These are phyloP conservation scores for Protoeuglena noctilucae DNA, from an alignment of 139 green algal species.

Conservation along the genomic window DNA sequence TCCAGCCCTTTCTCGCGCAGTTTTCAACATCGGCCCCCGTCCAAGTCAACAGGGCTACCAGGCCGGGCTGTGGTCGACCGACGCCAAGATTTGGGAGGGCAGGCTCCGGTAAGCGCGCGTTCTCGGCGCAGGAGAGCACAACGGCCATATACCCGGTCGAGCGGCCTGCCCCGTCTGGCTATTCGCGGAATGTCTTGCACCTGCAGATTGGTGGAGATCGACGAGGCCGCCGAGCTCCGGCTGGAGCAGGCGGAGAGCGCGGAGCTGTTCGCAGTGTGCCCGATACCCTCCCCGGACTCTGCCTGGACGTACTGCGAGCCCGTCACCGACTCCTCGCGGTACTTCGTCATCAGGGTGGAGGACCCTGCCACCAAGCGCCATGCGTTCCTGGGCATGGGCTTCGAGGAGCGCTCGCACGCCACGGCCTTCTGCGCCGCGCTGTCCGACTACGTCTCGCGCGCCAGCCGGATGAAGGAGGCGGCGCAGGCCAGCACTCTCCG, in stretches of 20 bases:
- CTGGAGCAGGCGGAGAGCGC: slow-evolving; percentile 38
- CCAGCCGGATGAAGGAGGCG: too few relatives aligned
- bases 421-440: slow-evolving; percentile 77
- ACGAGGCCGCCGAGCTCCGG: slow-evolving; percentile 24
- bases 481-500: too few relatives aligned
- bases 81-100: too few relatives aligned
- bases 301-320: slow-evolving; percentile 42
- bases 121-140: too few relatives aligned
- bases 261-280: slow-evolving; percentile 55
- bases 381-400: slow-evolving; percentile 64
- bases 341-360: slow-evolving; percentile 63
- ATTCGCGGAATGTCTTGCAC: too few relatives aligned
- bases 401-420: slow-evolving; percentile 41
- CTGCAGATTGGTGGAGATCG: slow-evolving; percentile 22
- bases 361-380: slow-evolving; percentile 39
- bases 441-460: slow-evolving; percentile 12
- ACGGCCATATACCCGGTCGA: slow-evolving; percentile 17
- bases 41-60: too few relatives aligned
- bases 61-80: too few relatives aligned
- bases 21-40: too few relatives aligned
- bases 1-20: too few relatives aligned
- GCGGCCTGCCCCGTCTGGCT: slow-evolving; percentile 31
- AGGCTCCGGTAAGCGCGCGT: too few relatives aligned
- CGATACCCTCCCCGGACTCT: slow-evolving; percentile 29
- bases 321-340: slow-evolving; percentile 35